A percentile compares a stretch with the other conserved stretches of the same genome.
These are phyloP conservation scores for Lodderomyces jiufengensis DNA, from an alignment of 1,139 yeast species.

Conservation along the genomic window DNA sequence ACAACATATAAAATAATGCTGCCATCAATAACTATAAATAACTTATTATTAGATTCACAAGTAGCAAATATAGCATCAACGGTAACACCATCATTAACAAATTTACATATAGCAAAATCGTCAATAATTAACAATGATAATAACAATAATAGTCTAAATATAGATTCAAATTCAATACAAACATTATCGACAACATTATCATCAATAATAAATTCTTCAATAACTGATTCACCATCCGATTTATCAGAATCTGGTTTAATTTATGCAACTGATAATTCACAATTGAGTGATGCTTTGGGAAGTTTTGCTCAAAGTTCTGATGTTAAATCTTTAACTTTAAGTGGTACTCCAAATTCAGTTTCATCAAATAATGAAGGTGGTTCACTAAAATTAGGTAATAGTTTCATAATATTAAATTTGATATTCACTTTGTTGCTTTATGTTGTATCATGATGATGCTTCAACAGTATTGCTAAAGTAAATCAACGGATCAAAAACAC, in stretches of 20 bases:
- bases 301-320: constrained; percentile 12
- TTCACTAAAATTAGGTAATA: too few relatives aligned
- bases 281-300: constrained; percentile 7
- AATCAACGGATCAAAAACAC: too few relatives aligned
- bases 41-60: constrained; percentile 5
- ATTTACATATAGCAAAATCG: constrained; percentile 10
- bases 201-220: background rate
- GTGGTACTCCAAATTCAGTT: background rate
- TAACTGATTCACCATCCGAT: background rate
- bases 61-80: constrained; percentile 6
- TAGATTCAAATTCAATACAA: background rate
- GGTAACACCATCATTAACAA: constrained; percentile 13
- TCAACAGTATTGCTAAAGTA: too few relatives aligned
- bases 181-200: background rate
- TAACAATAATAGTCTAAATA: constrained; percentile 7
- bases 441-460: too few relatives aligned
- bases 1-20: background rate
- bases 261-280: constrained; percentile 7
- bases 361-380: background rate
- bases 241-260: constrained; percentile 5
- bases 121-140: constrained; percentile 3
- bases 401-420: too few relatives aligned
- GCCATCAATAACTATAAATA: constrained; percentile 4
- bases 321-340: constrained; percentile 9
- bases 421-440: too few relatives aligned